Base-by-base conservation (phyloP, 345 rosid genomes). In the Brassica carinata region DNA sequence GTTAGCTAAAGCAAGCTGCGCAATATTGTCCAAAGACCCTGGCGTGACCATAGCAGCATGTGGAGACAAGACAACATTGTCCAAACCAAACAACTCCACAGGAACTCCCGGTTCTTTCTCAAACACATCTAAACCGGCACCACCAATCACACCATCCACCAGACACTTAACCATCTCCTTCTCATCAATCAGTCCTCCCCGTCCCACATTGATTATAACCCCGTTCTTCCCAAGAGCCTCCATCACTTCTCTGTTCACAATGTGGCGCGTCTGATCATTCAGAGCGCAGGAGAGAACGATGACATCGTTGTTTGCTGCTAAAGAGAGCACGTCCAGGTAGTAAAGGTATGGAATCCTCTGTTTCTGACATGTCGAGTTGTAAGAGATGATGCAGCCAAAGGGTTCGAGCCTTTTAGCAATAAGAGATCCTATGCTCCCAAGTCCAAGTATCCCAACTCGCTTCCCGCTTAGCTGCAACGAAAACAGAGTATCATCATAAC, bases 101-200 rank as follows among this genome's bases (percentile, higher is more conserved):
- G 94, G 91, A 51, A 90, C 84, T 72, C 75, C 5, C 48, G 94
- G 97, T 69, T 94, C 97, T 2, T 90, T 74, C 88, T 90, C 93
- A 79, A 89, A 90, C 83, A 94, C 93, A 81, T 94, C 97, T 73
- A 94, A 86, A 33, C 96, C 96, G 0, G 91, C 93, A 69, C 96
- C 96, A 23, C 90, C 90, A 29, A 92, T 83, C 53, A 90, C 86
- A 14, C 98, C 92, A 23, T 36, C 68, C 40, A 85, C 78, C 76
- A 94, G 75, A 58, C 84, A 85, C 72, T 82, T 82, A 5, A 90
- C 92, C 82, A 90, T 64, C 77, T 90, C 98, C 80, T 73, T 68
- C 79, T 82, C 84, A 67, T 82, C 79, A 19, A 82, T 62, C 75
- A 82, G 63, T 5, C 18, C 8, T 15, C 84, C 82, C 53, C 84